Conservation (phyloP, 805 yeast species). For the Ogataea zsoltii region DNA sequence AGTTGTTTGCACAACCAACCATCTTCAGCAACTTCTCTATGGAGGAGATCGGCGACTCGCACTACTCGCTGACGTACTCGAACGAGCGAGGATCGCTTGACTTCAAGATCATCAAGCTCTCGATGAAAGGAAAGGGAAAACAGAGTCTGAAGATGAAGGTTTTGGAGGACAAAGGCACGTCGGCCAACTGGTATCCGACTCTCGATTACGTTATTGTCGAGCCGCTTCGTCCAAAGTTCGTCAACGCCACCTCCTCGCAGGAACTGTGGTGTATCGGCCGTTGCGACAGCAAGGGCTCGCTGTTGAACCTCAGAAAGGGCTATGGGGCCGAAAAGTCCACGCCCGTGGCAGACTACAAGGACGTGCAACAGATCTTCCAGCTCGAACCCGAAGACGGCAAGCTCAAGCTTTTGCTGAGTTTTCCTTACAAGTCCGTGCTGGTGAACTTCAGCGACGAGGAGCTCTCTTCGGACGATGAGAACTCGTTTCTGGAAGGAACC, state of each 20-base stretch:
- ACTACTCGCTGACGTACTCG: conserved; percentile 22
- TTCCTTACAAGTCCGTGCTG: conserved; percentile 14
- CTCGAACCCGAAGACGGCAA: conserved; percentile 10
- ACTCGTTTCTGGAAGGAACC: not conserved
- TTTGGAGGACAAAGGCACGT: conserved; percentile 21
- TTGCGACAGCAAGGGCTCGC: conserved; percentile 24
- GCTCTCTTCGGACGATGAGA: not conserved
- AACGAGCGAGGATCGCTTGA: conserved; percentile 30
- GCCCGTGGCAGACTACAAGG: conserved; percentile 15
- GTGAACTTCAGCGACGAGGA: conserved; percentile 8
- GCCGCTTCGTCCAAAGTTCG: conserved; percentile 17
- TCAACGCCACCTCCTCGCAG: conserved; percentile 22
- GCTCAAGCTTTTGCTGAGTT: conserved; percentile 17
- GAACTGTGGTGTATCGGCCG: conserved; percentile 36
- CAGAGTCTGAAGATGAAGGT: conserved; percentile 19
- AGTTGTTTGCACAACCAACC: conserved; percentile 26
- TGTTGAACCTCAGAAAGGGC: conserved; percentile 29
- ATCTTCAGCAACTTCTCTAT: conserved; percentile 25
- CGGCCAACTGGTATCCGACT: conserved; percentile 28
- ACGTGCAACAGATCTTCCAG: conserved; percentile 16
- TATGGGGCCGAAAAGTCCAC: conserved; percentile 23
- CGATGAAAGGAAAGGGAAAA: conserved; percentile 12
- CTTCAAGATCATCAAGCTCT: conserved; percentile 20
- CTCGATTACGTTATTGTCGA: conserved; percentile 26
- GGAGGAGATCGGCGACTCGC: conserved; percentile 18